Percentiles rank a stretch among this genome's conserved stretches.
Conservation (phyloP, 345 rosid genomes). For the Ceriops zippeliana region DNA sequence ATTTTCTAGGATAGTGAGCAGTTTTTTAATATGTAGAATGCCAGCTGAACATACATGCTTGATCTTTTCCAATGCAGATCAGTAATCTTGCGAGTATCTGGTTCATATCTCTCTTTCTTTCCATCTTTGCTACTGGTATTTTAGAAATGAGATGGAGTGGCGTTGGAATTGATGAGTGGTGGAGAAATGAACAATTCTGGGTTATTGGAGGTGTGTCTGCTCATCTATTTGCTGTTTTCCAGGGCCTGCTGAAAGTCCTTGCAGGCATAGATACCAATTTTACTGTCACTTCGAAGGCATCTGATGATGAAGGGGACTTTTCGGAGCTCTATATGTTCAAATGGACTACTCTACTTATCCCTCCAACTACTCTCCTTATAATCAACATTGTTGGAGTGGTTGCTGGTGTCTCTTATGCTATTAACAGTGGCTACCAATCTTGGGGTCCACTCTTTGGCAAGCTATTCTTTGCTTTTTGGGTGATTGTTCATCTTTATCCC, state of each 20-base stretch:
- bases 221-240: conserved; percentile 40
- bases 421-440: conserved; percentile 37
- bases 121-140: conserved; percentile 40
- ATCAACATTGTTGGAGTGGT: conserved; percentile 40
- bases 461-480: conserved; percentile 45
- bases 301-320: conserved; percentile 27
- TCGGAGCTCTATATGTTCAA: conserved; percentile 38
- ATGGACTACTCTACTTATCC: conserved; percentile 46
- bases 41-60: background rate
- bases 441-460: conserved; percentile 45
- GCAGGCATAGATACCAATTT: conserved; percentile 31
- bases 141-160: conserved; percentile 51
- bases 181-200: conserved; percentile 52
- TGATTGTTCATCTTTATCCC: conserved; percentile 44
- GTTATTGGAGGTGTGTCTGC: conserved; percentile 44
- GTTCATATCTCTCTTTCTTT: conserved; percentile 38
- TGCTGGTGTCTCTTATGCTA: conserved; percentile 38
- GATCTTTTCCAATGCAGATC: conserved; percentile 31
- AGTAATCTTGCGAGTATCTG: conserved; percentile 32
- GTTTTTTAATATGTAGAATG: background rate
- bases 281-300: conserved; percentile 30
- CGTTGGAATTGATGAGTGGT: conserved; percentile 44
- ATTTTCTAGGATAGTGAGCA: background rate
- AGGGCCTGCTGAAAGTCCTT: conserved; percentile 37
- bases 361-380: conserved; percentile 41